Percentiles rank a stretch among this genome's conserved stretches.
Conservation (phyloP, 2,329 filamentous ascomycete genomes). For the Pyrenophora tritici-repentis region DNA sequence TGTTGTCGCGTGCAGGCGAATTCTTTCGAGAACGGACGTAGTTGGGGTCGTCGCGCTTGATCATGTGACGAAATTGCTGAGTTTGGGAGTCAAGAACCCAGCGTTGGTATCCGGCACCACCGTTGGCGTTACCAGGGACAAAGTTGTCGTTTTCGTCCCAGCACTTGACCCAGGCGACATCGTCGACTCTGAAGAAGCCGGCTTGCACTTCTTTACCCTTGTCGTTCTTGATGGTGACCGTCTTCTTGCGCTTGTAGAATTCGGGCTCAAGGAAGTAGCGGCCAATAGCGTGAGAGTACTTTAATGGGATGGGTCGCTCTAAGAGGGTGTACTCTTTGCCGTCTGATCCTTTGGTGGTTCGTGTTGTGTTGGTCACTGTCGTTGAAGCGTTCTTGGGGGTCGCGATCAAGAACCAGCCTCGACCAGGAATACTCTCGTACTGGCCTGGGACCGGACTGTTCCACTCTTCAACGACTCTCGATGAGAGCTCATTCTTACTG, state of each 20-base stretch:
- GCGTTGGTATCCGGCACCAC: conserved; percentile 48
- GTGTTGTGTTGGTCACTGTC: conserved; percentile 28
- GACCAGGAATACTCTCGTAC: conserved; percentile 57
- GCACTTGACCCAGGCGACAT: conserved; percentile 57
- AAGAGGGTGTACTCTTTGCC: conserved; percentile 32
- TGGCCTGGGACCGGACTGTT: conserved; percentile 54
- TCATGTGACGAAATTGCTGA: conserved; percentile 46
- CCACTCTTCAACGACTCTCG: conserved; percentile 54
- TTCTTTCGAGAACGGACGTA: conserved; percentile 33
- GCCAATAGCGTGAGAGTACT: conserved; percentile 56
- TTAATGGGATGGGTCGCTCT: conserved; percentile 45
- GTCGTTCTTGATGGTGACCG: conserved; percentile 48
- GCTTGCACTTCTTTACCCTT: conserved; percentile 47
- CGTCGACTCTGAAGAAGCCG: conserved; percentile 57
- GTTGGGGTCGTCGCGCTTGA: conserved; percentile 46
- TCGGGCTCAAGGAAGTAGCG: conserved; percentile 56
- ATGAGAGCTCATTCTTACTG: conserved; percentile 46
- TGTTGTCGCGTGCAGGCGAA: conserved; percentile 28
- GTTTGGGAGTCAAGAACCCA: conserved; percentile 54
- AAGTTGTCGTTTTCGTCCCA: conserved; percentile 58
- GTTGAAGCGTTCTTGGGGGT: conserved; percentile 43
- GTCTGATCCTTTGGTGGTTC: conserved; percentile 6
- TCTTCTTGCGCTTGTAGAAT: conserved; percentile 54
- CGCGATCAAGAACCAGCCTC: conserved; percentile 56
- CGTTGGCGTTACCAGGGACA: conserved; percentile 50